These are phyloP conservation scores for Aspergillus arachidicola DNA, from an alignment of 2,329 filamentous ascomycete genomes.

Conservation along the genomic window DNA sequence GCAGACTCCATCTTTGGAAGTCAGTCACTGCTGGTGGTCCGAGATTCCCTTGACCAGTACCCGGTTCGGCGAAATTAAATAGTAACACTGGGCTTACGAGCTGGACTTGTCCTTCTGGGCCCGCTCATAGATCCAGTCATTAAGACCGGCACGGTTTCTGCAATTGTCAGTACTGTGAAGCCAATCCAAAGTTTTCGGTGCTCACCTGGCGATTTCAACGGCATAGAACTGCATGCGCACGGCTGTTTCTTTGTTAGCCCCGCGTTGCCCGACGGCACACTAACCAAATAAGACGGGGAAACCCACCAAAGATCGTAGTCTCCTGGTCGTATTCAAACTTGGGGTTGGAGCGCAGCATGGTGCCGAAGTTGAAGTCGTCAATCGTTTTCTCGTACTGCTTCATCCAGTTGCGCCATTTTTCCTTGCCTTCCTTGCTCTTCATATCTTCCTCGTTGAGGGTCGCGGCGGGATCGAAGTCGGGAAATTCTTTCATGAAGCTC, in stretches of 20 bases:
- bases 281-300: not conserved
- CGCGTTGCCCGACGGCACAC: not conserved
- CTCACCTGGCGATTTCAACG: slow-evolving; percentile 70
- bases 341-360: slow-evolving; percentile 78
- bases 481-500: slow-evolving; percentile 84
- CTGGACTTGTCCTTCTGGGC: slow-evolving; percentile 54
- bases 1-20: not conserved
- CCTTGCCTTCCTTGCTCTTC: slow-evolving; percentile 97
- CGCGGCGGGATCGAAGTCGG: slow-evolving; percentile 82
- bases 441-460: slow-evolving; percentile 89
- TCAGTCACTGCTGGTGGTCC: slow-evolving; percentile 2
- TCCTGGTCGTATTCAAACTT: slow-evolving; percentile 84
- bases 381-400: slow-evolving; percentile 90
- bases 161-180: slow-evolving; percentile 13
- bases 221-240: slow-evolving; percentile 84
- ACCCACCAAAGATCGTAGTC: slow-evolving; percentile 85
- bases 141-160: slow-evolving; percentile 81
- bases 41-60: not conserved
- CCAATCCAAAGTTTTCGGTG: slow-evolving; percentile 1
- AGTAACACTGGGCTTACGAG: slow-evolving; percentile 19
- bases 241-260: slow-evolving; percentile 41
- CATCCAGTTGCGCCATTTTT: slow-evolving; percentile 92
- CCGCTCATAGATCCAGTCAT: slow-evolving; percentile 96
- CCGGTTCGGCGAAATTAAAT: not conserved
- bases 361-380: slow-evolving; percentile 98